Conservation (phyloP, 306 rosid genomes). For the Hylodesmum podocarpum region DNA sequence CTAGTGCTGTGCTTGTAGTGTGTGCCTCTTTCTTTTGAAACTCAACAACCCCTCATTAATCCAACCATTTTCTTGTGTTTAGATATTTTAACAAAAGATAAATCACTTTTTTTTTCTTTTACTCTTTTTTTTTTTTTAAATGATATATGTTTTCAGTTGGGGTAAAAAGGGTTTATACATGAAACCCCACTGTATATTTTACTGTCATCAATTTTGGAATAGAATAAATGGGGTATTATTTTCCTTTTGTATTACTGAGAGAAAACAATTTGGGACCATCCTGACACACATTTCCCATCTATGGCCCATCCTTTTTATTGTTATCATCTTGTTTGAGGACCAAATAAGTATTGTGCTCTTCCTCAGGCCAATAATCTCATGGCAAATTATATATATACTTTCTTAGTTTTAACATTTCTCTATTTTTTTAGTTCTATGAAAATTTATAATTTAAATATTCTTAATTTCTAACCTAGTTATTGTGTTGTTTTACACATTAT, state of each 20-base stretch:
- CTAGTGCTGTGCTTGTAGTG: neutral
- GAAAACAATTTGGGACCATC: conserved; percentile 31
- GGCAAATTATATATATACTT: neutral
- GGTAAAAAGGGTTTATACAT: too few relatives aligned
- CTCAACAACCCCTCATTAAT: neutral
- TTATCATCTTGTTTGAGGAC: neutral
- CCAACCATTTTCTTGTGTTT: neutral
- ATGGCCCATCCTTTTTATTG: neutral
- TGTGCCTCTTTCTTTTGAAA: neutral
- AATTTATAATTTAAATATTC: neutral
- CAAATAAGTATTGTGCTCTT: neutral
- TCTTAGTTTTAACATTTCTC: neutral
- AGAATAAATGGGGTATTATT: neutral
- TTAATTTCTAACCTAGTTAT: neutral
- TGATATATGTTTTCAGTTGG: neutral
- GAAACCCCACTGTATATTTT: too few relatives aligned
- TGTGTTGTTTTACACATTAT: neutral
- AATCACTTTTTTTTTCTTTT: neutral
- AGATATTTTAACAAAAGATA: too few relatives aligned
- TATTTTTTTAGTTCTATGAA: neutral
- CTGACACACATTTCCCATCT: conserved; percentile 8
- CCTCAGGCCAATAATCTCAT: neutral
- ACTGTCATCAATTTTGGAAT: neutral
- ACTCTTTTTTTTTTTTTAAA: neutral
- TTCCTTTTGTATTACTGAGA: neutral